phyloP scores from a whole-genome alignment of 768 basidiomycete species.

The Amanita fuliginea region DNA sequence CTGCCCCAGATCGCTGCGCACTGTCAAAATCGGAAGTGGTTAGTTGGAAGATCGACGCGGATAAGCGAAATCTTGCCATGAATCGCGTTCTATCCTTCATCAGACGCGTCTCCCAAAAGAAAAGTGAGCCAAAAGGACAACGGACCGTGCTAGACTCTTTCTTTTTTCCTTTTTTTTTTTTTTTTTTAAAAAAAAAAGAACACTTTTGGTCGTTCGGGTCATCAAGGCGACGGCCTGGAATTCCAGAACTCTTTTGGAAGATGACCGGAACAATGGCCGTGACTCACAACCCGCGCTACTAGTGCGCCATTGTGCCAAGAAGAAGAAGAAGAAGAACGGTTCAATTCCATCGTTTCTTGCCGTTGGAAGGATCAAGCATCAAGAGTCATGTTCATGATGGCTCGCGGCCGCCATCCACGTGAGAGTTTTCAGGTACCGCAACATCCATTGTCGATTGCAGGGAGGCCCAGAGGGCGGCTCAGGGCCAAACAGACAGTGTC shows the following conservation, averaged over 20 bases:
- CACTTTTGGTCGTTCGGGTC: background rate
- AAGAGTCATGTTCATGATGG: background rate
- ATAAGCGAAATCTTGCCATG: background rate
- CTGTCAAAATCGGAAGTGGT: background rate
- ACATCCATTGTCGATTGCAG: background rate
- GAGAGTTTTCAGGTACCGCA: background rate
- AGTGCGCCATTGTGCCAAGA: too few relatives aligned
- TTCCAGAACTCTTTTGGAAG: background rate
- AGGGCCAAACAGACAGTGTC: background rate
- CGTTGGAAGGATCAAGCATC: background rate
- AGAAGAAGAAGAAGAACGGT: background rate
- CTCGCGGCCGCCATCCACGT: background rate
- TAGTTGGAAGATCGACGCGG: background rate
- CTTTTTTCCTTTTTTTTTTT: too few relatives aligned
- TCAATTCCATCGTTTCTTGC: background rate
- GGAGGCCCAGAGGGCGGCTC: background rate
- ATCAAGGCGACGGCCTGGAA: background rate
- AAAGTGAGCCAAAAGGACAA: too few relatives aligned
- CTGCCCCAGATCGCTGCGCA: background rate
- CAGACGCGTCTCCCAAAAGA: background rate
- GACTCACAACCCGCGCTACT: too few relatives aligned
- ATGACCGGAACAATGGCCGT: background rate
- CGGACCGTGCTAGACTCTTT: background rate
- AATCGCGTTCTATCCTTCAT: background rate
- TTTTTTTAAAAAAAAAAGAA: too few relatives aligned